Base-by-base conservation (phyloP, 2,329 filamentous ascomycete species). In the Botrytis aclada region DNA sequence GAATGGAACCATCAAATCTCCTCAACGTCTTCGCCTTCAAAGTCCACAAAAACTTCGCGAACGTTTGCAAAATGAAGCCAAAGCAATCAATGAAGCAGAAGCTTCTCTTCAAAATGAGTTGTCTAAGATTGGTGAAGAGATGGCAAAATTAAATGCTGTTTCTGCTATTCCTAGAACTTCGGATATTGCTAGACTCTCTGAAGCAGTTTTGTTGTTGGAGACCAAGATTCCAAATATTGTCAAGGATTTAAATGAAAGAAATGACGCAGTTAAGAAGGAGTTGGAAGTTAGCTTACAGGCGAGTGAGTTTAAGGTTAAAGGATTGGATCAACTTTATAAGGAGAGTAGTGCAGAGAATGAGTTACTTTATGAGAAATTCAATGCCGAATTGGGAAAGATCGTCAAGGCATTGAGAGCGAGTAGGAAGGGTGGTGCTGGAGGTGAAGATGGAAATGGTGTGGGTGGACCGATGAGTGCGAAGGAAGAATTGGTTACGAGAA, bases 341-440 rank as follows among this genome's bases (percentile, higher is more conserved):
- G 94, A 97, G 80, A 89, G 91, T 25, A 94, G 90, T 78, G 93
- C 93, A 0, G 95, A 98, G 84, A 98, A 98, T 78, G 95, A 98
- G 83, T 88, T 95, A 43, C 85, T 98, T 72, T 98, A 98, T 82
- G 92, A 95, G 77, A 91, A 91, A 74, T 97, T 98, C 85, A 97
- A 98, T 79, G 88, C 90, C n/a, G 95, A 98, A 83, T 84, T 98
- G 65, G 92, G 89, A 77, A 94, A 92, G 84, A 93, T 98, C 74
- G 86, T 94, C 61, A 92, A 89, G 81, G 93, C 91, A 58, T 86
- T 96, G 65, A 89, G 89, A 81, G 88, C 88, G 74, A 64, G 34
- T 54, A 56, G 51, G 37, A 67, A 67, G 20, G 47, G n/a, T 22
- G 64, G 34, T 14, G 63, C 22, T 25, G 63, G 29, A 16, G 41